Percentiles rank a stretch among this genome's conserved stretches.
phyloP scores from a whole-genome alignment of 345 rosid species.

The Ceriops decandra region DNA sequence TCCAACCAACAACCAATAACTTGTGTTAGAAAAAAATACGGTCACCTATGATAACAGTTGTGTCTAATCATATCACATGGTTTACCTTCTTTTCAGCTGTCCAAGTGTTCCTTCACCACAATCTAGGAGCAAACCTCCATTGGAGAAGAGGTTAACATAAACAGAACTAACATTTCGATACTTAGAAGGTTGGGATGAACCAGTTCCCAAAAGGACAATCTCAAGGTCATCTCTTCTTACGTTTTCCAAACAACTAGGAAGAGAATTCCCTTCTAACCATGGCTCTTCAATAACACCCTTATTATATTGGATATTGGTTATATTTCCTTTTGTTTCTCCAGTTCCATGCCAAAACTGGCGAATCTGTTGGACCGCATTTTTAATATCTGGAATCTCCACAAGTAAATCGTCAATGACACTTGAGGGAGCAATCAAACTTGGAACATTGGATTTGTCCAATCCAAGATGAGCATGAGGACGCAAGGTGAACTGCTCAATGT shows the following conservation, averaged over 20 bases:
- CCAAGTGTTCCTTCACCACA: conserved; percentile 98
- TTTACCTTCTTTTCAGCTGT: conserved; percentile 85
- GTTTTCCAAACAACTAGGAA: conserved; percentile 72
- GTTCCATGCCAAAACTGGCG: conserved; percentile 47
- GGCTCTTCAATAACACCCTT: conserved; percentile 64
- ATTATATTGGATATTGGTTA: conserved; percentile 18
- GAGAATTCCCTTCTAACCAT: conserved; percentile 51
- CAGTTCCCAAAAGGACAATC: conserved; percentile 89
- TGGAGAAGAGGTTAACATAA: conserved; percentile 65
- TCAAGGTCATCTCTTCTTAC: conserved; percentile 79
- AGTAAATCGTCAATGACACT: conserved; percentile 54
- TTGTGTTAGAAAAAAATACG: not conserved
- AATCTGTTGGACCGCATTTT: conserved; percentile 55
- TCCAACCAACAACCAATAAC: conserved; percentile 4
- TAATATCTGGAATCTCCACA: conserved; percentile 68
- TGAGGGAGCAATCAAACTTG: conserved; percentile 41
- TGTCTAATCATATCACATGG: not conserved
- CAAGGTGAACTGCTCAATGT: conserved; percentile 62
- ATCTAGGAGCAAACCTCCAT: conserved; percentile 77
- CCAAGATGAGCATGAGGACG: conserved; percentile 84
- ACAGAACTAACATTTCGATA: conserved; percentile 82
- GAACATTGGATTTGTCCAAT: conserved; percentile 66
- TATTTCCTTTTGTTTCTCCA: conserved; percentile 22
- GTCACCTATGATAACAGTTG: not conserved
- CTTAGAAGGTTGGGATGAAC: conserved; percentile 98